Conservation (phyloP, 208 protist species). For the Trichomonas gallinae region DNA sequence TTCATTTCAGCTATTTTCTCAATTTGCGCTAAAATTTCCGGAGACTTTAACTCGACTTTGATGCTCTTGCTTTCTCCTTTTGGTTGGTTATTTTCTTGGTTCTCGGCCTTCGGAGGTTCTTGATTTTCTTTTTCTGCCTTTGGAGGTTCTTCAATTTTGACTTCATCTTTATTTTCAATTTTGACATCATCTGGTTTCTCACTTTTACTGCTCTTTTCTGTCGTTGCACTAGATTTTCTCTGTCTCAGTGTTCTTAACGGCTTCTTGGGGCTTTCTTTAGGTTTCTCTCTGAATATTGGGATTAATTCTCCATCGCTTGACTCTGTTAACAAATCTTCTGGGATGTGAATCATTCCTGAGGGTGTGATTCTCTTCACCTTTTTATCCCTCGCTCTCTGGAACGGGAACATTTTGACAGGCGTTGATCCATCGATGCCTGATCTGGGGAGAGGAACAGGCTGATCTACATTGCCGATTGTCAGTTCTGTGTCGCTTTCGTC, state of each 20-base stretch:
- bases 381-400: not conserved
- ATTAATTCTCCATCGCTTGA: not conserved
- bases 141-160: not conserved
- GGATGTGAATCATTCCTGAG: not conserved
- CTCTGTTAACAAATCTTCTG: not conserved
- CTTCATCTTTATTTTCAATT: not conserved
- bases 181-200: not conserved
- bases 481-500: not conserved
- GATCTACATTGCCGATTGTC: not conserved
- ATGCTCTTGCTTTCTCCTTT: no score
- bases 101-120: not conserved
- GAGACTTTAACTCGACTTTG: no score
- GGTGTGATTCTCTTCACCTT: not conserved
- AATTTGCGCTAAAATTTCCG: no score
- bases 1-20: no score
- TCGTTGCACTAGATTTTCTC: not conserved
- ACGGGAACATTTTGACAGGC: not conserved
- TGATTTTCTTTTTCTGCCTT: not conserved
- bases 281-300: not conserved
- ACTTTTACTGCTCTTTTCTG: not conserved
- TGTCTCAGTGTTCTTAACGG: not conserved
- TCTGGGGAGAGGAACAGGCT: not conserved
- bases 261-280: not conserved
- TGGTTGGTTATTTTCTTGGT: not conserved
- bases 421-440: not conserved